phyloP scores from a whole-genome alignment of 441 rosid species.

The Hura crepitans region DNA sequence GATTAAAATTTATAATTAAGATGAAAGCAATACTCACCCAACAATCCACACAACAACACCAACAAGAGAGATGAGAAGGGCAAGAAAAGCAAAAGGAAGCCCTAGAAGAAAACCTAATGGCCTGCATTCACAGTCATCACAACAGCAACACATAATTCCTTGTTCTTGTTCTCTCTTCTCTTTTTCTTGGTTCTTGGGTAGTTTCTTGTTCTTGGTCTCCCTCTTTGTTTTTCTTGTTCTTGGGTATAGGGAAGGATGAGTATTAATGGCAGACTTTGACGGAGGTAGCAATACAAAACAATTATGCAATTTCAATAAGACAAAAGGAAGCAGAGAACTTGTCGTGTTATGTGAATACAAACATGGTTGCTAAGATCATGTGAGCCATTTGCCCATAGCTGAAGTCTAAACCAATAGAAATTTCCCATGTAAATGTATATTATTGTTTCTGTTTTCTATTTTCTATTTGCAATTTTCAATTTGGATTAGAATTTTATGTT shows the following conservation, averaged over 20 bases:
- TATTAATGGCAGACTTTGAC: not conserved
- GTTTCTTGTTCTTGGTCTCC: not conserved
- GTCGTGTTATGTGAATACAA: not conserved
- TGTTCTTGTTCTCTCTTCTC: not conserved
- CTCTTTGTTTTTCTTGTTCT: not conserved
- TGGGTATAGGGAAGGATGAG: not conserved
- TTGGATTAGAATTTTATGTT: not conserved
- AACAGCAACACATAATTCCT: constrained; percentile 36
- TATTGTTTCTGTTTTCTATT: not conserved
- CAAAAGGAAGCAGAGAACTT: not conserved
- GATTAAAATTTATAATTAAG: not conserved
- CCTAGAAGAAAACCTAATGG: constrained; percentile 83
- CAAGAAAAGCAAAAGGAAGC: constrained; percentile 76
- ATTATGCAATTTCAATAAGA: not conserved
- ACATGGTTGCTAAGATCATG: too few relatives aligned
- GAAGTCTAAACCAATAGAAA: not conserved
- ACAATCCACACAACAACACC: constrained; percentile 74
- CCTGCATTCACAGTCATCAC: constrained; percentile 70
- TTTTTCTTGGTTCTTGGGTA: not conserved
- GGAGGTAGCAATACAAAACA: not conserved
- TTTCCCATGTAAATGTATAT: not conserved
- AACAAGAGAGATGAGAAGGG: constrained; percentile 62
- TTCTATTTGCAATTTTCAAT: not conserved
- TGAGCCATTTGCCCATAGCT: not conserved
- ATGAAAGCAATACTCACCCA: constrained; percentile 41